phyloP scores from a whole-genome alignment of 345 rosid species.

The Excoecaria cochinchinensis region DNA sequence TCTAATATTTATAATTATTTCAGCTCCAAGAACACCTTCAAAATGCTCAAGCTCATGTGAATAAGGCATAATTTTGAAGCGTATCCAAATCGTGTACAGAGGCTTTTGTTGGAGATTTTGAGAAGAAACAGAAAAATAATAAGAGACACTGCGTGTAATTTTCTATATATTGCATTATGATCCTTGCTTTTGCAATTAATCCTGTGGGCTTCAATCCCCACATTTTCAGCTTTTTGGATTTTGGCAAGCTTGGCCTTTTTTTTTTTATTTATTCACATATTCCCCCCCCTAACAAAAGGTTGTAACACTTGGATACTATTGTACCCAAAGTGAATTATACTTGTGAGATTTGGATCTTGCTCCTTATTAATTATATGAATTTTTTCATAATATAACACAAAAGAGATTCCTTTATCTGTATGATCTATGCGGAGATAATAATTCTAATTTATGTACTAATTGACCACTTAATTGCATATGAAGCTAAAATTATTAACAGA shows the following conservation, averaged over 20 bases:
- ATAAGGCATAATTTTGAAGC: background rate
- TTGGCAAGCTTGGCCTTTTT: background rate
- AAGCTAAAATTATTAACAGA: no score
- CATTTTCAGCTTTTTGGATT: background rate
- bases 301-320: background rate
- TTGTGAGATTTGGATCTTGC: no score
- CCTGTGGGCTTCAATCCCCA: conserved; percentile 10
- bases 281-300: background rate
- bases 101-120: conserved; percentile 24
- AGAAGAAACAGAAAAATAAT: conserved; percentile 8
- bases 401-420: no score
- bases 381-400: no score
- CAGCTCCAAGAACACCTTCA: conserved; percentile 40
- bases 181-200: conserved; percentile 9
- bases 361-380: no score
- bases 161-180: background rate
- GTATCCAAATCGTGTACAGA: conserved; percentile 27
- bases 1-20: background rate
- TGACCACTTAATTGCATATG: no score
- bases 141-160: conserved; percentile 12
- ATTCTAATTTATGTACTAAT: no score
- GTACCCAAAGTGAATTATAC: no score
- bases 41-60: conserved; percentile 35
- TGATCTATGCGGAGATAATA: no score
- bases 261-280: background rate